phyloP scores from a whole-genome alignment of 495 filamentous ascomycete species.

The Hypomontagnella submonticulosa region DNA sequence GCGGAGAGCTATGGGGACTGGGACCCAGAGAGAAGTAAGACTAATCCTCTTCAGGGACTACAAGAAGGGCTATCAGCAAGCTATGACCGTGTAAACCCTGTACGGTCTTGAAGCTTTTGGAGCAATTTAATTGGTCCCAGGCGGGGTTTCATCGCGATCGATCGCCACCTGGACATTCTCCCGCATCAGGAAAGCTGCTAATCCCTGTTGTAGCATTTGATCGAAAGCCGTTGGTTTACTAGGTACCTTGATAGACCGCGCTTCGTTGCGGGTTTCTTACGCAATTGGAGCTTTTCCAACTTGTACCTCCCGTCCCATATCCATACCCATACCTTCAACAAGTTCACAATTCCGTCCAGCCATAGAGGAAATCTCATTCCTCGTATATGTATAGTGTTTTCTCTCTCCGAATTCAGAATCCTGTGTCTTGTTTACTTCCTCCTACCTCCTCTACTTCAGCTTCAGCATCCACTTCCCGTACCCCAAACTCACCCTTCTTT shows the following conservation, averaged over 20 bases:
- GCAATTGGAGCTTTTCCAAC: conserved; percentile 19
- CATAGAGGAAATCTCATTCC: conserved; percentile 23
- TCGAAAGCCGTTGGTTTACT: conserved; percentile 23
- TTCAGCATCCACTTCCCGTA: background rate
- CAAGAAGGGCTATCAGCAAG: conserved; percentile 36
- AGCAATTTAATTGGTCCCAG: conserved; percentile 23
- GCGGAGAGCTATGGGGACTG: conserved; percentile 23
- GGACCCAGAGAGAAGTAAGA: conserved; percentile 1
- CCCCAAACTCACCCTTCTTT: conserved; percentile 1
- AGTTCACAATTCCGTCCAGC: conserved; percentile 30
- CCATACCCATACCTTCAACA: conserved; percentile 9
- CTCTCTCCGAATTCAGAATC: background rate
- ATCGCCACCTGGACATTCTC: conserved; percentile 43
- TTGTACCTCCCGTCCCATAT: conserved; percentile 13
- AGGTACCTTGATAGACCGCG: conserved; percentile 17
- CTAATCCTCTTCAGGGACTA: conserved; percentile 28
- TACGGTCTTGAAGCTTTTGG: conserved; percentile 11
- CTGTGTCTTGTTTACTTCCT: conserved; percentile 11
- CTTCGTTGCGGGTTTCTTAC: conserved; percentile 20
- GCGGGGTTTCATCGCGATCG: conserved; percentile 33
- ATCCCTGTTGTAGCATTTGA: conserved; percentile 32
- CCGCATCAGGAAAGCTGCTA: conserved; percentile 40
- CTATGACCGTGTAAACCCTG: conserved; percentile 29
- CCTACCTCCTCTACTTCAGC: background rate
- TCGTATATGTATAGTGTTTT: conserved; percentile 30